Evolutionary conservation across 805 yeast genomes (phyloP).

Genomic region (Kazachstania africana): DNA sequence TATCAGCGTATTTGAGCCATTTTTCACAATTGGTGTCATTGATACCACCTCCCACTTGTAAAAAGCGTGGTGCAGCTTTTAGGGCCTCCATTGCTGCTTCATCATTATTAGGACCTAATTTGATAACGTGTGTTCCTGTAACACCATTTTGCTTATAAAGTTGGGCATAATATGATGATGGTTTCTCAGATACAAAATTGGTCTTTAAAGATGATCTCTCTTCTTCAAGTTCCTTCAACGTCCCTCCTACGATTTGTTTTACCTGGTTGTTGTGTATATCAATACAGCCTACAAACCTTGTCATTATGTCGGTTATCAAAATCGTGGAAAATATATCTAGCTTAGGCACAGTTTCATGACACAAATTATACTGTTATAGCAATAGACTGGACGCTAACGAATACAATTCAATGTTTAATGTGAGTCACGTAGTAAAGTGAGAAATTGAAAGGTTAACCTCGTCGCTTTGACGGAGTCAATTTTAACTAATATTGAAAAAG

Average conservation of each 20-base stretch:
- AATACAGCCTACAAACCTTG: constrained; percentile 84
- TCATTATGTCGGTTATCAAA: too few relatives aligned
- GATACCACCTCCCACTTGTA: constrained; percentile 94
- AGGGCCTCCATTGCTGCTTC: constrained; percentile 72
- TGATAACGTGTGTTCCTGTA: constrained; percentile 82
- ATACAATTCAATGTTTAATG: not conserved
- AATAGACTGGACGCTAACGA: too few relatives aligned
- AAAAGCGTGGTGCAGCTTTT: constrained; percentile 52
- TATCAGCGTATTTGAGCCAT: constrained; percentile 76
- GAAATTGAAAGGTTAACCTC: too few relatives aligned
- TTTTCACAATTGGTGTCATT: constrained; percentile 54
- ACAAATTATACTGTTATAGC: not conserved
- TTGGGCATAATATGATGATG: constrained; percentile 64
- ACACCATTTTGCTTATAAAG: constrained; percentile 52
- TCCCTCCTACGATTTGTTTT: constrained; percentile 94
- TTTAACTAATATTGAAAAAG: too few relatives aligned
- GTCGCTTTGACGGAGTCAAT: too few relatives aligned
- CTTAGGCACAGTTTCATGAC: too few relatives aligned
- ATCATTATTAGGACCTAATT: constrained; percentile 76
- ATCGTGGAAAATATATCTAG: too few relatives aligned
- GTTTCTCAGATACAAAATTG: constrained; percentile 67
- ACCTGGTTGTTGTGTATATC: constrained; percentile 93
- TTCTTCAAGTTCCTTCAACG: constrained; percentile 48
- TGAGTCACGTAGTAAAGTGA: too few relatives aligned
- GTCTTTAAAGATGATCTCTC: constrained; percentile 38